Evolutionary conservation across 768 basidiomycete genomes (phyloP), one percentile per base, ranked within the genome.

Genomic region (Rhodotorula paludigena): DNA sequence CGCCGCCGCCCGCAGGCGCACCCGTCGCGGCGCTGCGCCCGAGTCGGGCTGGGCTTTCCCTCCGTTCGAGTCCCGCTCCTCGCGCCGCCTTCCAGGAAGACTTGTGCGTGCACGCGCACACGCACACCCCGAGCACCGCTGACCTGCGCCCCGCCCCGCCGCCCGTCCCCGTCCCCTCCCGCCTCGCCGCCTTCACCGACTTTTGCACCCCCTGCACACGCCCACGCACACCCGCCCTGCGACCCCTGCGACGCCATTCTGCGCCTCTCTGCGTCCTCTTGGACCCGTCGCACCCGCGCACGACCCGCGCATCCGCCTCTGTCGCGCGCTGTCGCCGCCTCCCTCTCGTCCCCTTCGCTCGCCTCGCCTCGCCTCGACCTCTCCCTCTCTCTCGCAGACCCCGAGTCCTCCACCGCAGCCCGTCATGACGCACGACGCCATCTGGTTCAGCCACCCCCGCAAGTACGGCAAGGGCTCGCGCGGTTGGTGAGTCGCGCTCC

Each of bases 401-500:
- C 14, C 32, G 14, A 12, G 30, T 51, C 15, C 49, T 33, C 49
- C 20, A 16, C 30, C n/a, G 15, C 49, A 48, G n/a, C 32, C 41
- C n/a, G 32, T 15, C 49, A 74, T 76, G 76, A 73, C 73, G 42
- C 74, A 74, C 73, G 68, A 72, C 62, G 73, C 74, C 60, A 64
- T 75, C 39, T 75, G 74, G 76, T 74, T 73, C 69, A 66, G 66
- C 52, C 76, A 65, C 67, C 76, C 74, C 42, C 66, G 74, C 58
- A 73, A 73, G 73, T 75, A 74, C 73, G 74, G 76, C 58, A 76
- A 74, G 73, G 76, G 76, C 59, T 72, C 71, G 42, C 68, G 73
- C 35, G 68, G 69, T 44, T 74, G 72, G 71, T 69, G 51, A 58
- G 70, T 65, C n/a, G 20, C 3, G 14, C 33, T 4, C 41, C 57